phyloP scores from a whole-genome alignment of 768 basidiomycete species.

The Kwoniella bestiolae region DNA sequence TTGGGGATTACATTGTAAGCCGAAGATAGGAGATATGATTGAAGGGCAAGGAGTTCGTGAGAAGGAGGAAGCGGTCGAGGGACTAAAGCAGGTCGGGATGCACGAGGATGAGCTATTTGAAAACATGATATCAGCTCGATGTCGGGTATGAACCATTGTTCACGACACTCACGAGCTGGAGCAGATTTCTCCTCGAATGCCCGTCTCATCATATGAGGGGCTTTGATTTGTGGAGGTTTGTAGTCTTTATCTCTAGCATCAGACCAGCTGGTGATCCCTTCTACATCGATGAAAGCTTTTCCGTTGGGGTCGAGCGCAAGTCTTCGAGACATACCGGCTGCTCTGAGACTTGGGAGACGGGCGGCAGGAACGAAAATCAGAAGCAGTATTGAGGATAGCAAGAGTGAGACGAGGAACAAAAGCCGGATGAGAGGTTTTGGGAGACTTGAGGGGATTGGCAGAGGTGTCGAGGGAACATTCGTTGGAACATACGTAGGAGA shows the following conservation, averaged over 20 bases:
- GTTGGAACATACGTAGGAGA: slow-evolving; percentile 19
- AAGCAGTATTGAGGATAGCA: slow-evolving; percentile 34
- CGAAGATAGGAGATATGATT: slow-evolving; percentile 52
- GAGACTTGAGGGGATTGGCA: slow-evolving; percentile 30
- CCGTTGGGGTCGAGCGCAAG: slow-evolving; percentile 37
- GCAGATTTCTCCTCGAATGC: slow-evolving; percentile 14
- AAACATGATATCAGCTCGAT: slow-evolving; percentile 1
- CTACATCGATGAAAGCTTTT: slow-evolving; percentile 31
- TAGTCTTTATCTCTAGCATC: slow-evolving; percentile 40
- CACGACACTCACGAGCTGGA: slow-evolving; percentile 24
- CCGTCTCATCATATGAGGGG: slow-evolving; percentile 33
- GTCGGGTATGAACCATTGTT: no score
- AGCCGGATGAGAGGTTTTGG: slow-evolving; percentile 46
- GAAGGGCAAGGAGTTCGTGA: slow-evolving; percentile 56
- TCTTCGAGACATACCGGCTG: slow-evolving; percentile 36
- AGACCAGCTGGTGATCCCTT: slow-evolving; percentile 19
- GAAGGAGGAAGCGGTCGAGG: slow-evolving; percentile 40
- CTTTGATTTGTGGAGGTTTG: slow-evolving; percentile 41
- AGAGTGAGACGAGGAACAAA: slow-evolving; percentile 31
- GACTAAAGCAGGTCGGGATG: slow-evolving; percentile 13
- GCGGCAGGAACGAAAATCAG: slow-evolving; percentile 40
- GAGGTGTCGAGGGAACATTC: slow-evolving; percentile 25
- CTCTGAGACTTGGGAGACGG: slow-evolving; percentile 33
- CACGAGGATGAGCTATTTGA: slow-evolving; percentile 16
- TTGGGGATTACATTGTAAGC: slow-evolving; percentile 43